These are phyloP conservation scores for Neurospora sp. DNA, from an alignment of 495 filamentous ascomycete species.

Conservation along the genomic window DNA sequence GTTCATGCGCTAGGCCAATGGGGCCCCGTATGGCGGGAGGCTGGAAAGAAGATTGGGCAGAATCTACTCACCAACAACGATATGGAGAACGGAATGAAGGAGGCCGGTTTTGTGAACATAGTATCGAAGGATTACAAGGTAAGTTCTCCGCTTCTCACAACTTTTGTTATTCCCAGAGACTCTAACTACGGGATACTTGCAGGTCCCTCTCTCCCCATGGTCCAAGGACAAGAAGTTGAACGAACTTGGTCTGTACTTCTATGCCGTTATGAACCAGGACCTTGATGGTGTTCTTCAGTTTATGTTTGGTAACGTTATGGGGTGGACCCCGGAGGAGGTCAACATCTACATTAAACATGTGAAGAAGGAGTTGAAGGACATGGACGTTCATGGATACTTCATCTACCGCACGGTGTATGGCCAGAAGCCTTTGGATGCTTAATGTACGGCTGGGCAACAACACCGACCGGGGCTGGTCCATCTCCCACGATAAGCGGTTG, in stretches of 20 bases:
- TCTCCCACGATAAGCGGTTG: no score
- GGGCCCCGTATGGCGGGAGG: slow-evolving; percentile 17
- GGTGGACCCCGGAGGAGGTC: no score
- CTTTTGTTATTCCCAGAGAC: not conserved
- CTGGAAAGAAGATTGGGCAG: slow-evolving; percentile 8
- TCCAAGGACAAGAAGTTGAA: slow-evolving; percentile 33
- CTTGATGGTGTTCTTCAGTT: no score
- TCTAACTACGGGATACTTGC: not conserved
- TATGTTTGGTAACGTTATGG: no score
- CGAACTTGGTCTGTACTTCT: slow-evolving; percentile 30
- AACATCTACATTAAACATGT: no score
- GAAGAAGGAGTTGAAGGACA: no score
- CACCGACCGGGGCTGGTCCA: no score
- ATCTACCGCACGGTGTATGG: no score
- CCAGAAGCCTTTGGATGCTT: no score
- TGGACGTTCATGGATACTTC: no score
- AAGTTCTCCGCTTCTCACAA: not conserved
- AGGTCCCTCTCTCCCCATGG: not conserved
- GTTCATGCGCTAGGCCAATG: slow-evolving; percentile 20
- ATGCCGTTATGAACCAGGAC: no score
- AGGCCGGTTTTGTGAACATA: slow-evolving; percentile 47
- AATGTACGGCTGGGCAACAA: no score
- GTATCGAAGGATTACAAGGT: slow-evolving; percentile 8
- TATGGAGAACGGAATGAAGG: slow-evolving; percentile 46
- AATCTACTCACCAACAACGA: slow-evolving; percentile 23